phyloP scores from a whole-genome alignment of 805 yeast genomes.

The Danielia oregonensis region DNA sequence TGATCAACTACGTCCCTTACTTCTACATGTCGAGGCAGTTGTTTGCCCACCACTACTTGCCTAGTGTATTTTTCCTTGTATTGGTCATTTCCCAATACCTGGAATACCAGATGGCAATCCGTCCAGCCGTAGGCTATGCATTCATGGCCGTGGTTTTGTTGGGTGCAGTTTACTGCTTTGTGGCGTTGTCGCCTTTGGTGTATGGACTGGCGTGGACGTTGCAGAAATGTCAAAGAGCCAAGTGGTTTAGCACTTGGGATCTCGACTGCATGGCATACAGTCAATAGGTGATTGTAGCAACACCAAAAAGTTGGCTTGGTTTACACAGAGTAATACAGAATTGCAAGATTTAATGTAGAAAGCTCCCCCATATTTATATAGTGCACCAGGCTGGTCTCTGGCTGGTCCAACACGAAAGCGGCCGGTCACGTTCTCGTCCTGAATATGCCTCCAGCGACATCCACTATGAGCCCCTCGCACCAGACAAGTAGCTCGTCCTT shows the following conservation, averaged over 20 bases:
- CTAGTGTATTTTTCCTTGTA: slow-evolving; percentile 48
- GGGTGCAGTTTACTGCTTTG: slow-evolving; percentile 23
- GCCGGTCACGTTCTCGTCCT: slow-evolving; percentile 15
- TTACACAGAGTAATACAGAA: no score
- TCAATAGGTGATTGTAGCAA: no score
- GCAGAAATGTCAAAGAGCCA: slow-evolving; percentile 34
- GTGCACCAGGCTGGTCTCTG: no score
- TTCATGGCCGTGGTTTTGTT: slow-evolving; percentile 17
- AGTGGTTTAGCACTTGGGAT: slow-evolving; percentile 41
- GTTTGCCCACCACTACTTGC: slow-evolving; percentile 46
- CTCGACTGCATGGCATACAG: slow-evolving; percentile 32
- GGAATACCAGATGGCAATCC: slow-evolving; percentile 36
- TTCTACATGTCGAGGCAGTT: slow-evolving; percentile 36
- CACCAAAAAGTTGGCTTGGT: no score
- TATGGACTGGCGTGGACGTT: slow-evolving; percentile 46
- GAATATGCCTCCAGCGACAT: slow-evolving; percentile 54
- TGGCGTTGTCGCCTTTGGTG: slow-evolving; percentile 37
- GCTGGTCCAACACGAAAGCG: no score
- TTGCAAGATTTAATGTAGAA: no score
- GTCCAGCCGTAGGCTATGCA: slow-evolving; percentile 22
- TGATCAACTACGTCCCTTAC: slow-evolving; percentile 56
- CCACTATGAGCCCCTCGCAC: slow-evolving; percentile 64
- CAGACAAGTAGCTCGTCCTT: slow-evolving; percentile 60
- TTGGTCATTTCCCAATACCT: slow-evolving; percentile 41
- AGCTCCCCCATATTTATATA: no score